Conservation (phyloP, 2,329 filamentous ascomycete species). For the Plenodomus lindquistii region DNA sequence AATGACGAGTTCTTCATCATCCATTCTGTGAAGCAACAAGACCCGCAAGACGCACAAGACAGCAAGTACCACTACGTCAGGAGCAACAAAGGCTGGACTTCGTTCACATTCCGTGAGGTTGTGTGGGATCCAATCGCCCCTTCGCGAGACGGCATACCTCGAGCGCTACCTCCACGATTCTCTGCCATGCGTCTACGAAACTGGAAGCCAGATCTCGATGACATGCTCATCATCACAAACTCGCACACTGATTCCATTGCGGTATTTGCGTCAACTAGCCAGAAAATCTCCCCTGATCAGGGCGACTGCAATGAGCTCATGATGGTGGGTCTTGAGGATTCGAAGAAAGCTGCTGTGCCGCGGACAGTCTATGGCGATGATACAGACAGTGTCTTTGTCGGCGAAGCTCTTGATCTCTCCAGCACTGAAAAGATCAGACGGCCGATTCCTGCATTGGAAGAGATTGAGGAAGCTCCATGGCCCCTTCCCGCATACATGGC, state of each 20-base stretch:
- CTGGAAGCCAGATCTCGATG: slow-evolving; percentile 78
- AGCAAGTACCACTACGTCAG: slow-evolving; percentile 77
- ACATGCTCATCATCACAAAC: slow-evolving; percentile 80
- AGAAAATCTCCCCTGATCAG: slow-evolving; percentile 65
- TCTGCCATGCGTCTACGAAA: slow-evolving; percentile 76
- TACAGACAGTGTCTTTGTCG: slow-evolving; percentile 77
- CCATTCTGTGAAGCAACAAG: slow-evolving; percentile 56
- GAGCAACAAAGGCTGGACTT: slow-evolving; percentile 60
- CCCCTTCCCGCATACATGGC: slow-evolving; percentile 84
- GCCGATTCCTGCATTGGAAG: slow-evolving; percentile 75
- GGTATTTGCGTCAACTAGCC: slow-evolving; percentile 73
- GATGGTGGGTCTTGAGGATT: slow-evolving; percentile 74
- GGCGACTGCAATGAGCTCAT: slow-evolving; percentile 72
- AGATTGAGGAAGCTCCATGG: slow-evolving; percentile 76
- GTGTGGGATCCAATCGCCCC: slow-evolving; percentile 53
- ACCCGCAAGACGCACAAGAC: slow-evolving; percentile 55
- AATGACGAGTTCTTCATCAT: slow-evolving; percentile 82
- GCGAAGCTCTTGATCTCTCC: slow-evolving; percentile 82
- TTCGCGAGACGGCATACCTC: slow-evolving; percentile 58
- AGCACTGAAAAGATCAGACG: slow-evolving; percentile 75
- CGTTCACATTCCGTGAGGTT: slow-evolving; percentile 75
- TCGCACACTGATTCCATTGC: slow-evolving; percentile 80
- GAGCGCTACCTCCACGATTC: slow-evolving; percentile 69
- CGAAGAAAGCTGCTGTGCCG: slow-evolving; percentile 69
- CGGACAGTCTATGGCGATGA: slow-evolving; percentile 30